Percentiles rank a stretch among this genome's conserved stretches.
Evolutionary conservation across 768 basidiomycete genomes (phyloP).

Genomic region (Hypholoma fasciculare): DNA sequence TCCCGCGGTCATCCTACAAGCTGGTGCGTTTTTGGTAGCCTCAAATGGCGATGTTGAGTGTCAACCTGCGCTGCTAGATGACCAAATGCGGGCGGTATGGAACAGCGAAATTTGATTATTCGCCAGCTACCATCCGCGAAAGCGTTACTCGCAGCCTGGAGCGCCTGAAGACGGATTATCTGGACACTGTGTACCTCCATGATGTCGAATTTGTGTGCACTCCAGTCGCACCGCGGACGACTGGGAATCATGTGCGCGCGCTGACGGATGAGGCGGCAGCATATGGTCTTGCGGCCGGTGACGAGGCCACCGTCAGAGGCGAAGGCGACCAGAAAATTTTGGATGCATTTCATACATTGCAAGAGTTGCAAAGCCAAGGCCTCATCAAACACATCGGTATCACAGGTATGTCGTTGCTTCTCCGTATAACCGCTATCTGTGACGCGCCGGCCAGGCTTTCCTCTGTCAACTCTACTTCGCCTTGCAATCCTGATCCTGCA

Average conservation of each 20-base stretch:
- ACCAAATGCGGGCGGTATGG: constrained; percentile 88
- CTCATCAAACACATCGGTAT: constrained; percentile 76
- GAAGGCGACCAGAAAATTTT: constrained; percentile 74
- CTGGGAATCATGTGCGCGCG: constrained; percentile 59
- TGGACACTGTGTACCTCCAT: constrained; percentile 82
- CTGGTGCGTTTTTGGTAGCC: constrained; percentile 44
- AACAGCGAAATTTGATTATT: constrained; percentile 68
- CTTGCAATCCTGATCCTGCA: constrained; percentile 72
- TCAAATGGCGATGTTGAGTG: background rate
- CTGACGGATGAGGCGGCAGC: constrained; percentile 49
- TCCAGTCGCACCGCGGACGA: constrained; percentile 43
- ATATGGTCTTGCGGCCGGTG: constrained; percentile 66
- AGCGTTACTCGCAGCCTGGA: constrained; percentile 67
- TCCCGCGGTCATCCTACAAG: constrained; percentile 77
- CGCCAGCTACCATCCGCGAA: constrained; percentile 60
- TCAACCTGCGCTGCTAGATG: constrained; percentile 45
- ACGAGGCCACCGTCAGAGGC: constrained; percentile 58
- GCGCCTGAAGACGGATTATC: constrained; percentile 72
- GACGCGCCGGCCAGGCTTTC: constrained; percentile 55
- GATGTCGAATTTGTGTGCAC: constrained; percentile 80
- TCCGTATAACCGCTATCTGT: background rate
- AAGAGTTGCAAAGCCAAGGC: constrained; percentile 71
- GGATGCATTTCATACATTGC: constrained; percentile 64
- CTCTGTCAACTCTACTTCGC: constrained; percentile 82
- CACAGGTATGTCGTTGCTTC: constrained; percentile 48